Evolutionary conservation across 1,284 basidiomycete species (phyloP), one percentile per base, ranked within the genome.

Genomic region (Erythrobasidium hasegawianum): DNA sequence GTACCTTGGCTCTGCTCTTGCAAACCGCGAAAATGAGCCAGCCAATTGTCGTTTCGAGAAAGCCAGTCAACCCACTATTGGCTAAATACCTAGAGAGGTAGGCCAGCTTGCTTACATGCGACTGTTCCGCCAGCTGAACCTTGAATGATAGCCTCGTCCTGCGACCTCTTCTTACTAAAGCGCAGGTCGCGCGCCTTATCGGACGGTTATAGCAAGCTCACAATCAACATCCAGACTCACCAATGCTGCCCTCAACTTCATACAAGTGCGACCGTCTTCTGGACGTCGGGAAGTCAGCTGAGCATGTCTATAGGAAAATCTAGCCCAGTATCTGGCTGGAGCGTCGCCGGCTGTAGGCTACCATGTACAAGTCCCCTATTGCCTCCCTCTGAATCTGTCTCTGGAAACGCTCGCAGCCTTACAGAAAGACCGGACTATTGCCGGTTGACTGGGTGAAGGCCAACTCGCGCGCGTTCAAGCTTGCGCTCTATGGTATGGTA

Each of bases 381-480:
- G 66, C 43, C 54, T 70, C 18, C 43, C 54, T 70, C 18, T 67
- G 67, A 10, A 71, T 67, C 3, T 61, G 41, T 60, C 11, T 50
- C 64, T 2, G 62, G 66, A 16, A 11, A 65, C 64, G n/a, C 70
- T 67, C 24, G 62, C 69, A 72, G 22, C 57, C 68, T 7, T 64
- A 70, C 45, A 69, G 72, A 64, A 69, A 72, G 62, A 73, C 73
- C 2, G 73, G 73, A 2, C 64, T 74, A 52, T 56, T 61, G 26
- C 73, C 72, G 13, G 45, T 73, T n/a, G 73, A 74, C 50, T 13
- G 69, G 20, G 56, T 69, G 45, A 72, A 72, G 70, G 69, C 68
- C 59, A 72, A 74, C 67, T 69, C 71, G 53, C 71, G 71, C 68
- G 73, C 73, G 18, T 14, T 74, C 40, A 73, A 73, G 67, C 65